phyloP scores from a whole-genome alignment of 1,284 basidiomycete genomes.

The Calocybe gambosa region DNA sequence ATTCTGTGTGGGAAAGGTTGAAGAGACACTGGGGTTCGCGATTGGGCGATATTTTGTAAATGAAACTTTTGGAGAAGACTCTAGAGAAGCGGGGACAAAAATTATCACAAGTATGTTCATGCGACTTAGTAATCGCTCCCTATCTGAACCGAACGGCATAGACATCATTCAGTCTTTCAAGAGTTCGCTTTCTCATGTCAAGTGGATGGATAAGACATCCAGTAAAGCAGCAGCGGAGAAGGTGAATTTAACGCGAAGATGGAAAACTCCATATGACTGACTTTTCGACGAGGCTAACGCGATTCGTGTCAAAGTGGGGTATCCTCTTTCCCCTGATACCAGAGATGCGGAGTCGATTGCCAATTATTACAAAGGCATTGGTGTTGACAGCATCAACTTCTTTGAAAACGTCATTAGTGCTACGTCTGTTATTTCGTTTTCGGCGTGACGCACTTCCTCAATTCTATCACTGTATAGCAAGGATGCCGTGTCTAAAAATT shows the following conservation, averaged over 20 bases:
- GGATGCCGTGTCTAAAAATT: slow-evolving; percentile 57
- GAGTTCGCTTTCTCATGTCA: slow-evolving; percentile 65
- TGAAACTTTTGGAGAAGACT: slow-evolving; percentile 79
- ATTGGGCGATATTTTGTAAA: slow-evolving; percentile 82
- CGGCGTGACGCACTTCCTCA: not conserved
- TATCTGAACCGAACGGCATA: slow-evolving; percentile 19
- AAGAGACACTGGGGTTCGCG: slow-evolving; percentile 66
- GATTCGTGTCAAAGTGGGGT: slow-evolving; percentile 83
- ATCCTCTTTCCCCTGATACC: slow-evolving; percentile 83
- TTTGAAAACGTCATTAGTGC: slow-evolving; percentile 81
- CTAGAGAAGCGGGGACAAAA: slow-evolving; percentile 74
- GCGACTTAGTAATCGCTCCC: not conserved
- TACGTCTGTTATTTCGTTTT: slow-evolving; percentile 34
- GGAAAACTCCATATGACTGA: slow-evolving; percentile 3
- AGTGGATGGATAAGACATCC: slow-evolving; percentile 91
- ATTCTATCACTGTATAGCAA: slow-evolving; percentile 30
- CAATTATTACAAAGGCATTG: slow-evolving; percentile 70
- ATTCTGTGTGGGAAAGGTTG: slow-evolving; percentile 63
- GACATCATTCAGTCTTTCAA: slow-evolving; percentile 87
- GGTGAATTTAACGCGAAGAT: slow-evolving; percentile 28
- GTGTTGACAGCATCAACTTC: slow-evolving; percentile 65
- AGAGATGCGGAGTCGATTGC: slow-evolving; percentile 64
- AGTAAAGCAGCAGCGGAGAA: slow-evolving; percentile 82
- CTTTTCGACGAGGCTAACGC: slow-evolving; percentile 52
- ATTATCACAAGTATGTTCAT: slow-evolving; percentile 68